Evolutionary conservation across 306 rosid species (phyloP).

Genomic region (Albizia julibrissin): DNA sequence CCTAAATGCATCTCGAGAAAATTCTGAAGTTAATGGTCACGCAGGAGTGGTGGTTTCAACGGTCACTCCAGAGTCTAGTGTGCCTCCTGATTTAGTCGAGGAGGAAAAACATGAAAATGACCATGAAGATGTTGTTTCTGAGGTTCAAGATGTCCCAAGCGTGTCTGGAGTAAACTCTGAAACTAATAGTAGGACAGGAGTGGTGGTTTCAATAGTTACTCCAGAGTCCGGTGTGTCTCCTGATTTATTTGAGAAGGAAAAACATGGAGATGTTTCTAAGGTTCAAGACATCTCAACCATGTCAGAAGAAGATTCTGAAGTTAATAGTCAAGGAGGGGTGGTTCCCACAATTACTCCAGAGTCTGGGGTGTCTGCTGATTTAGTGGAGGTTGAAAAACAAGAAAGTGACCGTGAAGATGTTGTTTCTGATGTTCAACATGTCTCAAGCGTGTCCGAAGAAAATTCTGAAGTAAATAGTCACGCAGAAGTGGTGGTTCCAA

Average conservation of each 20-base stretch:
- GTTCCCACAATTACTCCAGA: slow-evolving; percentile 24
- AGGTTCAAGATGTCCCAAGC: slow-evolving; percentile 22
- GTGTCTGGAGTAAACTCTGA: slow-evolving; percentile 28
- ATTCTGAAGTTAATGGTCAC: slow-evolving; percentile 22
- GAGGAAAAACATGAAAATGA: slow-evolving; percentile 20
- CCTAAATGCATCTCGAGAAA: slow-evolving; percentile 21
- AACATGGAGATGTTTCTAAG: slow-evolving; percentile 17
- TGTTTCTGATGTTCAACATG: slow-evolving; percentile 27
- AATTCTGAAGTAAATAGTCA: slow-evolving; percentile 23
- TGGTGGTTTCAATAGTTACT: slow-evolving; percentile 20
- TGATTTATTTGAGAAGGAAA: slow-evolving; percentile 34
- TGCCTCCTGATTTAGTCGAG: slow-evolving; percentile 34
- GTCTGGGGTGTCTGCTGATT: slow-evolving; percentile 28
- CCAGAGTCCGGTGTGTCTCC: slow-evolving; percentile 15
- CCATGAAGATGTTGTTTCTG: slow-evolving; percentile 26
- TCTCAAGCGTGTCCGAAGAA: slow-evolving; percentile 15
- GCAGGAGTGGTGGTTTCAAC: slow-evolving; percentile 23
- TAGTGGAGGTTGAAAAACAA: slow-evolving; percentile 32
- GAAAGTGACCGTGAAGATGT: slow-evolving; percentile 21
- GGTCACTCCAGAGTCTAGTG: slow-evolving; percentile 5
- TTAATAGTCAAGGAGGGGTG: slow-evolving; percentile 23
- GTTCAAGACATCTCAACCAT: slow-evolving; percentile 13
- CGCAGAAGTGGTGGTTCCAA: slow-evolving; percentile 14
- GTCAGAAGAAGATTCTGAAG: slow-evolving; percentile 27
- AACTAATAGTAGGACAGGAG: slow-evolving; percentile 19